Evolutionary conservation across 225 moss, liverwort and hornwort genomes (phyloP).

Genomic region (Marchantia polymorpha): DNA sequence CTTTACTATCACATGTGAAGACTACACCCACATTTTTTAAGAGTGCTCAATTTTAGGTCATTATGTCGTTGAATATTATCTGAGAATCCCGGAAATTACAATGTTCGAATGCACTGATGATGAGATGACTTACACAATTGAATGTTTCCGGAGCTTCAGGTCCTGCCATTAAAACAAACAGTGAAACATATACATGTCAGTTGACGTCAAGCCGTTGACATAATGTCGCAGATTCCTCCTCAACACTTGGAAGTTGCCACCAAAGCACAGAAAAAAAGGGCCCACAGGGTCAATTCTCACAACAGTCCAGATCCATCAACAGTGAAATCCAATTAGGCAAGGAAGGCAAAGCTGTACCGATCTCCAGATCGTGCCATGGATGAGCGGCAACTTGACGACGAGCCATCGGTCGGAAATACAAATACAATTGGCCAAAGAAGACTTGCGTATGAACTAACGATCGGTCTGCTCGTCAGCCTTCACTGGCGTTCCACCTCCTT

Average conservation of each 20-base stretch:
- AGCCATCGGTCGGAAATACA: slow-evolving; percentile 8
- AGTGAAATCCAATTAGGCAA: background rate
- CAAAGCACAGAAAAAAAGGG: background rate
- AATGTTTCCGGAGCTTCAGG: slow-evolving; percentile 26
- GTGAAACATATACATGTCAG: background rate
- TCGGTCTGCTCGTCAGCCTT: background rate
- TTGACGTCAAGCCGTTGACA: background rate
- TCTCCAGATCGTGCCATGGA: slow-evolving; percentile 40
- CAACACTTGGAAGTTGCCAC: background rate
- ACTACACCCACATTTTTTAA: background rate
- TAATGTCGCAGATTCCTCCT: background rate
- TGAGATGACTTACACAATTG: slow-evolving; percentile 20
- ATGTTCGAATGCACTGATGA: background rate
- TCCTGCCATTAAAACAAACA: slow-evolving; percentile 8
- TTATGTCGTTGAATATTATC: background rate
- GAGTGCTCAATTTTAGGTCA: background rate
- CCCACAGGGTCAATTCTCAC: background rate
- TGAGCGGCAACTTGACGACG: slow-evolving; percentile 34
- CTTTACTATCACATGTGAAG: too few species aligned
- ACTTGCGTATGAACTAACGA: background rate
- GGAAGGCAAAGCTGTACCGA: slow-evolving; percentile 14
- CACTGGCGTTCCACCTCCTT: background rate
- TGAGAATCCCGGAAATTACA: too few species aligned
- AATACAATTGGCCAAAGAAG: background rate
- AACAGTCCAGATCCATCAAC: background rate